Base-by-base conservation (phyloP, 768 basidiomycete species). In the Lentinula sp. region DNA sequence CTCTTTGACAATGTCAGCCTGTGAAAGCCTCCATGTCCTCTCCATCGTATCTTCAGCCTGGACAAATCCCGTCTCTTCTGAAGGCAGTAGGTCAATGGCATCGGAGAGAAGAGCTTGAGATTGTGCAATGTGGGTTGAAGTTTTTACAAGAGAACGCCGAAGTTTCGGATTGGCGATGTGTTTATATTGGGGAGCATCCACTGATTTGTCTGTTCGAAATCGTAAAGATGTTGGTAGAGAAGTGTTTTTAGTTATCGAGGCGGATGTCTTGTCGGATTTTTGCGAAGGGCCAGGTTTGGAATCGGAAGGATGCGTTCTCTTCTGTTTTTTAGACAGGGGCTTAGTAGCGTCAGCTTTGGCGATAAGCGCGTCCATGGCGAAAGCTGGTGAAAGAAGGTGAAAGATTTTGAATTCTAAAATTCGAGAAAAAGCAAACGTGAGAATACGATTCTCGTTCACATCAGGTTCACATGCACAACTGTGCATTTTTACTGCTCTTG, bases 11-110 rank as follows among this genome's bases (percentile, higher is more conserved):
- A 98, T 88, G 62, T 95, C 95, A 7, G 80, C 77, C 75, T 98
- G 97, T 0, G 83, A 78, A 7, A 94, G 81, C 61, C 92, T 80
- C 95, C 94, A 98, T 6, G 96, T 98, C 69, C 84, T 74, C 69
- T 98, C 97, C 73, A 98, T 79, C 57, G 84, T 85, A 2, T 81
- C 84, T 66, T 95, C 93, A 18, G 82, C 82, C 69, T 89, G 83
- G 61, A 98, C 85, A 59, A 78, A 73, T 1, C 95, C 95, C 0
- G 75, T 78, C 10, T 91, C 90, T 42, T 85, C 87, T 41, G 53
- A 39, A 48, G 80, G 76, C 60, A 86, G 72, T n/a, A 92, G 76
- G 66, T 90, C 74, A 55, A 88, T 88, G 20, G 88, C 85, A 76
- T 93, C 90, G 53, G 88, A 75, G 55, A 87, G 65, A 16, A 90